phyloP scores from a whole-genome alignment of 164 flowering plant species.

The Magnolia changhungtana region DNA sequence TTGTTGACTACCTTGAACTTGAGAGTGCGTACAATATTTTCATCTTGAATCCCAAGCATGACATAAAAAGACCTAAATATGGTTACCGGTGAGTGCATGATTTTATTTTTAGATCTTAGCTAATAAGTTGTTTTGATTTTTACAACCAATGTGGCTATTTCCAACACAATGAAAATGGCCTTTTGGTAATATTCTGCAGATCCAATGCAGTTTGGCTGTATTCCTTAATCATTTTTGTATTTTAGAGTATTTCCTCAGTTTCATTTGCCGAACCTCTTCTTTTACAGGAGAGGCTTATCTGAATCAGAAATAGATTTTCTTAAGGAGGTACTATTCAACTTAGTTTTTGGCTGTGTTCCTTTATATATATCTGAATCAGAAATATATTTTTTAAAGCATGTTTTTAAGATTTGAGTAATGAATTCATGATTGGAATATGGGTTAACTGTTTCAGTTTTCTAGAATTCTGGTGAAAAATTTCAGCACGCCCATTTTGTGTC shows the following conservation, averaged over 20 bases:
- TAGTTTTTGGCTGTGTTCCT: neutral
- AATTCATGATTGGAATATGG: too few relatives aligned
- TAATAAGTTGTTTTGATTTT: neutral
- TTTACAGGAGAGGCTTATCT: slow-evolving; percentile 88
- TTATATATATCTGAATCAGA: neutral
- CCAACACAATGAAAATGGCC: neutral
- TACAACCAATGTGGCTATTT: neutral
- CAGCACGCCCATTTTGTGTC: too few relatives aligned
- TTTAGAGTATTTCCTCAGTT: slow-evolving; percentile 4
- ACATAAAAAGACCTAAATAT: slow-evolving; percentile 48
- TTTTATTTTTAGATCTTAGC: neutral
- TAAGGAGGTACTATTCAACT: slow-evolving; percentile 52
- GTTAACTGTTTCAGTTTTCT: too few relatives aligned
- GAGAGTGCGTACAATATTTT: slow-evolving; percentile 82
- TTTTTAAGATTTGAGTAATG: neutral
- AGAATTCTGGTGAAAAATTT: too few relatives aligned
- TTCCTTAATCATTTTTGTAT: neutral
- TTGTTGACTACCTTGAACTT: slow-evolving; percentile 78
- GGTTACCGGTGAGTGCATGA: slow-evolving; percentile 66
- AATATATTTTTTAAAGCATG: neutral
- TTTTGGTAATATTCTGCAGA: neutral
- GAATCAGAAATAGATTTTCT: slow-evolving; percentile 75
- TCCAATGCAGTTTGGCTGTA: neutral
- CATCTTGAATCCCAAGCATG: slow-evolving; percentile 74
- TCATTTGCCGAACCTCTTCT: neutral